phyloP scores from a whole-genome alignment of 2,329 filamentous ascomycete species.

The Diaporthe aspalathi region DNA sequence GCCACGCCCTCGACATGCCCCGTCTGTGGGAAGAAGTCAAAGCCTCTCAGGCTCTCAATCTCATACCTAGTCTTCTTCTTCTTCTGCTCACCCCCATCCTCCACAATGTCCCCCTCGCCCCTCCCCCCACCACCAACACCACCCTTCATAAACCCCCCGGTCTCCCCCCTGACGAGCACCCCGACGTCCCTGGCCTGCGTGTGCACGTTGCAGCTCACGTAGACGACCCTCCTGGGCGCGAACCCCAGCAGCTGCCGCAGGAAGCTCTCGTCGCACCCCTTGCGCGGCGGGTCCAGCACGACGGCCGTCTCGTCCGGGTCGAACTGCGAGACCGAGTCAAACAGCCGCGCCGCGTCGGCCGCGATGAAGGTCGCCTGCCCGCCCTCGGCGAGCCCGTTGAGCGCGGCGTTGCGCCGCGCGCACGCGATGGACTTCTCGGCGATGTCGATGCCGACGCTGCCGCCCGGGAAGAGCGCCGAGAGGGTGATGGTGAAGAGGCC shows the following conservation, averaged over 20 bases:
- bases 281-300: conserved; percentile 96
- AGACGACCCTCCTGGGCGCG: conserved; percentile 83
- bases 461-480: conserved; percentile 82
- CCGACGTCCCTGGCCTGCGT: conserved; percentile 96
- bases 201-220: conserved; percentile 98
- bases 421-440: conserved; percentile 80
- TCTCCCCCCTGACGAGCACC: conserved; percentile 79
- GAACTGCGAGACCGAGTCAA: conserved; percentile 76
- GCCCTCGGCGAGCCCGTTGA: conserved; percentile 74
- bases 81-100: conserved; percentile 43
- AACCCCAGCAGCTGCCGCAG: conserved; percentile 82
- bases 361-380: conserved; percentile 85
- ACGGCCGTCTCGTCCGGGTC: conserved; percentile 86
- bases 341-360: conserved; percentile 86
- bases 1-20: conserved; percentile 77
- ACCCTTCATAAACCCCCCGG: conserved; percentile 42
- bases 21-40: conserved; percentile 97
- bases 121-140: conserved; percentile 41
- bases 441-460: conserved; percentile 92
- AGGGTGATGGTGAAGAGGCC: conserved; percentile 97
- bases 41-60: conserved; percentile 90
- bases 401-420: conserved; percentile 80
- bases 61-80: conserved; percentile 69
- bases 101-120: conserved; percentile 40
- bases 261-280: conserved; percentile 91